These are phyloP conservation scores for Bothriochloa decipiens DNA, from an alignment of 176 grass and related monocot genomes.

Conservation along the genomic window DNA sequence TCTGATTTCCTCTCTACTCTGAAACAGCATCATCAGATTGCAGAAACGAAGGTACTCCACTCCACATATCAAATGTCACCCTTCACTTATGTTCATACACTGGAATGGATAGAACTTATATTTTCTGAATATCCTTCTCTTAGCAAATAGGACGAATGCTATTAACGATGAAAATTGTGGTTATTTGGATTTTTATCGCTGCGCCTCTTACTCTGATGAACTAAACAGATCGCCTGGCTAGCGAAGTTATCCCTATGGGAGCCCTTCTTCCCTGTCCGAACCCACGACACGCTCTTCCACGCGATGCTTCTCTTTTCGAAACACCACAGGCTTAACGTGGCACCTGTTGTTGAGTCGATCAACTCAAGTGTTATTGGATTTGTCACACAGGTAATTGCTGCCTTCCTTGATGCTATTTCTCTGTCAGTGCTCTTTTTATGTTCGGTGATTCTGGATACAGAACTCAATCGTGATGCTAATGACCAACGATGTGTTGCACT, in stretches of 20 bases:
- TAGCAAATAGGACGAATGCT: not conserved
- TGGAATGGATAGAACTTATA: not conserved
- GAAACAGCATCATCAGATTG: constrained; percentile 42
- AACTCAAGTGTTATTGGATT: constrained; percentile 50
- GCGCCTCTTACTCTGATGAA: not conserved
- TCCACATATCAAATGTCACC: not conserved
- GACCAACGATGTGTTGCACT: not conserved
- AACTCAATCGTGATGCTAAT: constrained; percentile 5
- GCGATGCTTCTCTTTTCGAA: constrained; percentile 61
- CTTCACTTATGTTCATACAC: not conserved
- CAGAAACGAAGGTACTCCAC: constrained; percentile 48
- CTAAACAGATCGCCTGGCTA: constrained; percentile 55
- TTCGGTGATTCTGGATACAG: not conserved
- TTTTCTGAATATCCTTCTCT: not conserved
- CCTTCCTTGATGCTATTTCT: not conserved
- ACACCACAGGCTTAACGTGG: constrained; percentile 59
- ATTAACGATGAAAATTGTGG: not conserved
- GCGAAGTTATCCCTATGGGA: constrained; percentile 59
- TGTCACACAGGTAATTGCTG: constrained; percentile 54
- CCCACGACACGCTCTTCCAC: constrained; percentile 58
- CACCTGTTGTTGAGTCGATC: constrained; percentile 50
- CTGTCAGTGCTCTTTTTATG: not conserved
- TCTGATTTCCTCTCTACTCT: constrained; percentile 43
- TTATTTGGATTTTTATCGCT: not conserved
- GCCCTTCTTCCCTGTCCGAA: constrained; percentile 68